Base-by-base conservation (phyloP, 1,284 basidiomycete genomes). In the Puccinia novopanici region DNA sequence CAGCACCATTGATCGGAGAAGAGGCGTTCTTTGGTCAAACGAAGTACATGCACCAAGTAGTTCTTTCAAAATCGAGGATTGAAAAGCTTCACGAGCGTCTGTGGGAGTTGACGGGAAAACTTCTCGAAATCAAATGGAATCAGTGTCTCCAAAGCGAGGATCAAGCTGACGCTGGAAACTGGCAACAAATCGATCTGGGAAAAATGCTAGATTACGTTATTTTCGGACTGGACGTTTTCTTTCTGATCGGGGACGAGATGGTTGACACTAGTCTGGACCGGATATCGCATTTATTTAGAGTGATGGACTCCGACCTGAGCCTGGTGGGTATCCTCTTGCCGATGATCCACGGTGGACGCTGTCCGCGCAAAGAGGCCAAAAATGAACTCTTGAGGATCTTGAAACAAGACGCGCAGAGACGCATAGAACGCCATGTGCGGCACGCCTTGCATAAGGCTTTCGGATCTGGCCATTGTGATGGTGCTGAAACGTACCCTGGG, bases 1-100 rank as follows among this genome's bases (percentile, higher is more conserved):
- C 78, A 9, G 57, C 70, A 59, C 67, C 67, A 15, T 42, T 80
- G 0, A 72, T 80, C 34, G 78, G 78, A 40, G 57, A 72, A 61
- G 78, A 80, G 37, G 78, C 78, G n/a, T 80, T 80, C 45, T 63
- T 80, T 55, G 78, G 78, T 27, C 78, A 71, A 42, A 80, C 78
- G 15, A 71, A 63, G 57, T 63, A 72, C 50, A 71, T 79, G 54
- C 52, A 67, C 15, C 76, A 70, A 70, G 54, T 79, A n/a, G 76
- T 73, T 42, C 61, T 80, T 50, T 59, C 78, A 30, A 59, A 55
- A 63, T 37, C 42, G 17, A 57, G 78, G n/a, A 34, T 50, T 54
- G 70, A 80, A n/a, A 40, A 45, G 37, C 78, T 80, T 52, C 55
- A 74, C 48, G 22, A 63, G 19, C 48, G 57, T 37, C 70, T 80